Base-by-base conservation (phyloP, 768 basidiomycete species). In the Scleroderma bovista region DNA sequence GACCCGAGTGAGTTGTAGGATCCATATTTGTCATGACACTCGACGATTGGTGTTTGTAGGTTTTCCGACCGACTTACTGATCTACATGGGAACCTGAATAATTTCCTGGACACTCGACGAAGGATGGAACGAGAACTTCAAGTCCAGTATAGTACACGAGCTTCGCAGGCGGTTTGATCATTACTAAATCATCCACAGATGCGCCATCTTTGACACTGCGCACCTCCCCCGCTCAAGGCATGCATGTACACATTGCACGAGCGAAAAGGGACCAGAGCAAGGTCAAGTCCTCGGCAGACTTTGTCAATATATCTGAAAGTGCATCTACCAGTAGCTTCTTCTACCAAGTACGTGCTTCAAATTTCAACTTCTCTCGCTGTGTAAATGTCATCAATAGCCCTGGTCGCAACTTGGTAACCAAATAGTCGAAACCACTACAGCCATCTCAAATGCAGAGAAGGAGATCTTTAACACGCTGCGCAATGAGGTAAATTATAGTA, bases 351-450 rank as follows among this genome's bases (percentile, higher is more conserved):
- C 37, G 66, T 40, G 36, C 23, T 29, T 26, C 31, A 44, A 10
- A 15, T 32, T 40, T 36, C 23, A 13, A 46, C 12, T 26, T 16
- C 12, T 32, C 13, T n/a, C 16, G 15, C 13, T 36, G n/a, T 6
- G 45, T 48, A 44, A 29, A 29, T n/a, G 33, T 24, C 50, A 41
- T 37, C 13, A 10, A 40, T 48, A 92, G 89, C 76, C 75, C 53
- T 93, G 90, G 90, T 78, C 85, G 8, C 70, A 75, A 41, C 77
- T 93, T 17, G 90, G 87, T n/a, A 70, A 69, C n/a, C 69, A 74
- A 50, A 85, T 93, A 33, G 61, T 78, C 10, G 80, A 83, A 51
- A 80, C 75, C 2, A 77, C 75, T 0, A 59, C 68, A 19, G 73
- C 74, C 3, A 75, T 93, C 46, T 54, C 64, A 15, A 59, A 62